Base-by-base conservation (phyloP, 768 basidiomycete species). In the Mycena albidolilacea region DNA sequence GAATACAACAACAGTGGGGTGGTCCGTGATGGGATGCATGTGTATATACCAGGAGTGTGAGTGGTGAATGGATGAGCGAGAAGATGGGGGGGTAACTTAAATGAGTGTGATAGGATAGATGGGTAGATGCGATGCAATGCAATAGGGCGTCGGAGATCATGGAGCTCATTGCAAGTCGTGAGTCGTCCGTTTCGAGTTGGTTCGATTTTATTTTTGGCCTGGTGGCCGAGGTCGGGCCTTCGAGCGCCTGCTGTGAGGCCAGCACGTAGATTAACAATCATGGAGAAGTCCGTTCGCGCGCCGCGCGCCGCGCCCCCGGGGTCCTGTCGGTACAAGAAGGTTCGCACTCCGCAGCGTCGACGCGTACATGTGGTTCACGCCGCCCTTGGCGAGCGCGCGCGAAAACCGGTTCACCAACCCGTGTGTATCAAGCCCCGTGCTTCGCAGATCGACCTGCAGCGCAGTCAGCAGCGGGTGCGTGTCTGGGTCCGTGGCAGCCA, bases 321-420 rank as follows among this genome's bases (percentile, higher is more conserved):
- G 52, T 21, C 75, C 70, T 5, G 54, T 65, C 78, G 84, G 72
- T 76, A 95, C 93, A 76, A 95, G 84, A 41, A 95, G 81, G 81
- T 95, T 95, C 68, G 94, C 94, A 7, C 92, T 93, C 82, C 93
- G 93, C 79, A 90, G 92, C n/a, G 94, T 94, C 55, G 93, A 93
- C 69, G 91, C 92, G 79, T 95, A 95, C 89, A 95, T 92, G 78
- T 94, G 93, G 82, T 94, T 93, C 79, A 95, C 91, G 12, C 89
- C 89, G 76, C 92, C 91, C 75, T 89, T 86, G 69, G 92, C 91
- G 14, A 95, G 87, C 23, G 93, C 88, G 9, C 89, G 88, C 23
- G 94, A 93, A 78, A 93, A 94, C 48, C 90, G 89, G 79, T 90
- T 93, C 59, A 95, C 93, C 9, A 95, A 86, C 43, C 94, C 94